A percentile compares a stretch with the other conserved stretches of the same genome.
These are phyloP conservation scores for Colletotrichum australisinense DNA, from an alignment of 2,329 filamentous ascomycete genomes.

Conservation along the genomic window DNA sequence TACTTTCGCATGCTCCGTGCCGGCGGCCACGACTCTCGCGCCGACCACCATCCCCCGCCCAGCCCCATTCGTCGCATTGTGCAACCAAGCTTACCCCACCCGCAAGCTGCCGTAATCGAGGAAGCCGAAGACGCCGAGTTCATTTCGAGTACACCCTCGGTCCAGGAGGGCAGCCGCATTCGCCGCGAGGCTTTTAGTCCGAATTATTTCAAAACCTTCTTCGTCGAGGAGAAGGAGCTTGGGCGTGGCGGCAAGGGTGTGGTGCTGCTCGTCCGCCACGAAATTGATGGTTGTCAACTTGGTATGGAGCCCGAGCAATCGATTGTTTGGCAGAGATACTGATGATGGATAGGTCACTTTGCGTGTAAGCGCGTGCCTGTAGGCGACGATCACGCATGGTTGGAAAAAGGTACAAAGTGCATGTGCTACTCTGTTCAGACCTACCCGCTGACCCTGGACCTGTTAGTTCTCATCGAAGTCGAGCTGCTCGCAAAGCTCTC, in stretches of 20 bases:
- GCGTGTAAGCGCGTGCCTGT: slow-evolving; percentile 98
- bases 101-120: slow-evolving; percentile 38
- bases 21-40: slow-evolving; percentile 57
- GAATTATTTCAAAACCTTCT: slow-evolving; percentile 93
- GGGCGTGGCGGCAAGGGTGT: slow-evolving; percentile 95
- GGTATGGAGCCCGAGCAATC: slow-evolving; percentile 48
- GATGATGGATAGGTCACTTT: slow-evolving; percentile 69
- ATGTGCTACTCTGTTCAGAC: neutral
- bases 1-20: slow-evolving; percentile 94
- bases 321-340: slow-evolving; percentile 19
- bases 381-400: slow-evolving; percentile 92
- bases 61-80: slow-evolving; percentile 67
- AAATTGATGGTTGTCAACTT: slow-evolving; percentile 88
- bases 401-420: slow-evolving; percentile 75
- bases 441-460: neutral
- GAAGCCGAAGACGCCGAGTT: slow-evolving; percentile 58
- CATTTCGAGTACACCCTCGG: slow-evolving; percentile 63
- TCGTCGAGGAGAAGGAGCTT: slow-evolving; percentile 87
- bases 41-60: slow-evolving; percentile 54
- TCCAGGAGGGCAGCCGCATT: slow-evolving; percentile 75
- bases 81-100: slow-evolving; percentile 53
- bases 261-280: slow-evolving; percentile 91
- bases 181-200: slow-evolving; percentile 89
- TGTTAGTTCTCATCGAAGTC: slow-evolving; percentile 82
- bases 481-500: slow-evolving; percentile 91